Base-by-base conservation (phyloP, 208 protist species). In the Wallacemonas sp. region DNA sequence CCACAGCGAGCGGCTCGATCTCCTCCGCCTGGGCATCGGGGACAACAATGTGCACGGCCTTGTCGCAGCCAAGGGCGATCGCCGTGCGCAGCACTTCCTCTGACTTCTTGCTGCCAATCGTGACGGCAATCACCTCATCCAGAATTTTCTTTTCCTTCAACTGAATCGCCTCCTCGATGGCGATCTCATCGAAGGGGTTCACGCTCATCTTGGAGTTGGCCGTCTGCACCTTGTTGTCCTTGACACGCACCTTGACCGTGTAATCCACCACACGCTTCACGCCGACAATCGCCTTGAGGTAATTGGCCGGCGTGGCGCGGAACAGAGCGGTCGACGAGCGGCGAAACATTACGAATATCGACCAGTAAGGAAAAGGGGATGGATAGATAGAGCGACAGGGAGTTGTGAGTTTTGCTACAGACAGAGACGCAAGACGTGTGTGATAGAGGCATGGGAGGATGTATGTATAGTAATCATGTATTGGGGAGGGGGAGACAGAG, bases 231-330 rank as follows among this genome's bases (percentile, higher is more conserved):
- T 96, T 94, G 76, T 98, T 97, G 54, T 97, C 75, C 72, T 95
- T 97, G 2, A 99, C 97, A 48, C 97, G 83, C 19, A 98, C 87
- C 72, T 98, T 98, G 8, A 98, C 94, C 17, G 89, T 94, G 80
- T 99, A 99, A 81, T 99, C 98, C 29, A 99, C 88, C 24, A 98
- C 95, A 30, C 97, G 93, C 81, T 99, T 99, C 23, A 99, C 93
- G 44, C 93, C 96, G 17, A 99, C 97, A 14, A 98, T 72, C 16
- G 97, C 85, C 74, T 87, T 97, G 74, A 97, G 82, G 64, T 77
- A 78, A 23, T 72, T 77, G 2, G 77, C 68, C 11, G 77, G 1
- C 0, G 83, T 93, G 23, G 56, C 19, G n/a, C 77, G 69, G 63
- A 93, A 83, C 61, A 92, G 68, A 1, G 34, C 32, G 11, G 52